A percentile compares a stretch with the other conserved stretches of the same genome.
These are phyloP conservation scores for Murraya paniculata DNA, from an alignment of 345 rosid species.

Conservation along the genomic window DNA sequence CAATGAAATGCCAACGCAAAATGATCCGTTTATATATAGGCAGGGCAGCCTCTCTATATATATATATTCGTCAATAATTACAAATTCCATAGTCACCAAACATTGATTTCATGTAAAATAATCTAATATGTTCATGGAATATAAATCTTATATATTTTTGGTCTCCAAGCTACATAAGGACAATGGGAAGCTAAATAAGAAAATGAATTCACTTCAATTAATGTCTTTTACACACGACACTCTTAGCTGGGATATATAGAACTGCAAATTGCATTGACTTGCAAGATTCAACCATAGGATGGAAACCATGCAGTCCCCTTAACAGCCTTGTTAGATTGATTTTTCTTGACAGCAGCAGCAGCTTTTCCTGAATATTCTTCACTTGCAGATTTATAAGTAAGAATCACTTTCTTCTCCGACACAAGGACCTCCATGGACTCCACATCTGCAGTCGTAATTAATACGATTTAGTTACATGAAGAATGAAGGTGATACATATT, in stretches of 20 bases:
- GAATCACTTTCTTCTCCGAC: conserved; percentile 24
- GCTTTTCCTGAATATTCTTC: neutral
- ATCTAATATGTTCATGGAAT: neutral
- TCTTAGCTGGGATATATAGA: too few species aligned
- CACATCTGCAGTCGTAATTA: conserved; percentile 12
- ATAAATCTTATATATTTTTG: neutral
- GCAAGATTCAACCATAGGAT: neutral
- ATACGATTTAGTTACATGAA: neutral
- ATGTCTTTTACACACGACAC: neutral
- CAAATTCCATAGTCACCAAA: too few species aligned
- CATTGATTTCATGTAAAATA: too few species aligned
- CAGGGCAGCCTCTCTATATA: too few species aligned
- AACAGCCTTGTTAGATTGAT: neutral
- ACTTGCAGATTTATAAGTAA: conserved; percentile 14
- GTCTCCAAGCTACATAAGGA: neutral
- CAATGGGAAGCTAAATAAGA: neutral
- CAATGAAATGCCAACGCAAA: neutral
- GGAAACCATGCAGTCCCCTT: neutral
- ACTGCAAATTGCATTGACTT: neutral
- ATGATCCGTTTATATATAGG: too few species aligned
- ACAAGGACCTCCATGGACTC: conserved; percentile 25
- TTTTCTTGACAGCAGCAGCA: neutral
- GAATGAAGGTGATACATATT: too few species aligned
- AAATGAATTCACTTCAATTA: neutral
- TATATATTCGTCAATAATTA: too few species aligned